Conservation (phyloP, 495 filamentous ascomycete species). For the Aspergillus indologenus region DNA sequence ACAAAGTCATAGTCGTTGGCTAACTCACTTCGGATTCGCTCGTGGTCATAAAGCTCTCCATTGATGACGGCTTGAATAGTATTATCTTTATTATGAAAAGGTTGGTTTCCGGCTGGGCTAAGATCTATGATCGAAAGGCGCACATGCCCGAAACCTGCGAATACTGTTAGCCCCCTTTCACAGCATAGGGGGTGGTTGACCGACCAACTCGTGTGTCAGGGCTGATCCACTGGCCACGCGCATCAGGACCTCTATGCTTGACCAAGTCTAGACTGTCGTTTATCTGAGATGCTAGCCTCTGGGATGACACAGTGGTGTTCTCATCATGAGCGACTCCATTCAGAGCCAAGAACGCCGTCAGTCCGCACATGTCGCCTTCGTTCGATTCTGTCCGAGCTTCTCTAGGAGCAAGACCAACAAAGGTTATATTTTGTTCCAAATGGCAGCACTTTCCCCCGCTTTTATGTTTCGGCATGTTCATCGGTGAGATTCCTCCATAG, state of each 20-base stretch:
- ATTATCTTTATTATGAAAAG: constrained; percentile 38
- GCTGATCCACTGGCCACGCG: constrained; percentile 44
- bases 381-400: neutral
- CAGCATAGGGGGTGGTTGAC: neutral
- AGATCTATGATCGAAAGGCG: constrained; percentile 54
- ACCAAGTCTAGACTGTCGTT: constrained; percentile 35
- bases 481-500: too few species aligned
- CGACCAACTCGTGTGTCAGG: constrained; percentile 36
- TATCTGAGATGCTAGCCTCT: neutral
- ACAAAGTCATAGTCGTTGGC: constrained; percentile 38
- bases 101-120: constrained; percentile 42
- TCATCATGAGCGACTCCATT: neutral
- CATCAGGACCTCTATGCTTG: constrained; percentile 48
- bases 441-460: neutral
- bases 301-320: too few species aligned
- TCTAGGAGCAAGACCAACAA: neutral
- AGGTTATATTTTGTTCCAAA: neutral
- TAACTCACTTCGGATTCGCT: constrained; percentile 35
- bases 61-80: constrained; percentile 52
- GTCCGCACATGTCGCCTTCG: constrained; percentile 4
- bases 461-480: neutral
- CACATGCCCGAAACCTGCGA: constrained; percentile 38
- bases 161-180: neutral
- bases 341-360: constrained; percentile 12
- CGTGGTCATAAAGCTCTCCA: constrained; percentile 53